Evolutionary conservation across 2,329 filamentous ascomycete genomes (phyloP).

Genomic region (Gnomoniopsis sp.): DNA sequence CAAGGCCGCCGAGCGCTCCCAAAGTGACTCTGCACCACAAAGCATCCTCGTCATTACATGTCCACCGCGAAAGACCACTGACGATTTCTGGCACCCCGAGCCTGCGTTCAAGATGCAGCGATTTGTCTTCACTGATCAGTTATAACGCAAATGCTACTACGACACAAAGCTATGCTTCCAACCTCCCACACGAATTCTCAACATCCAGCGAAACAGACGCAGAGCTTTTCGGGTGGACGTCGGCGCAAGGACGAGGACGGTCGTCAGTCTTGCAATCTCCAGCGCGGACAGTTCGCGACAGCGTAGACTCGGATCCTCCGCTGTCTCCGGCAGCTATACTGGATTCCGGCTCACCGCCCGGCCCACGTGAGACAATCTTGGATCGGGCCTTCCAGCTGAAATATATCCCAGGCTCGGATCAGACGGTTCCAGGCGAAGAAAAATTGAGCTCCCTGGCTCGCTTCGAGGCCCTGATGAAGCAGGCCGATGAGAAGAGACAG

Average conservation of each 20-base stretch:
- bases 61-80: conserved; percentile 47
- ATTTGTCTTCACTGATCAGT: conserved; percentile 57
- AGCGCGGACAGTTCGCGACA: conserved; percentile 46
- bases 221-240: conserved; percentile 55
- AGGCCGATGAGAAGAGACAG: conserved; percentile 50
- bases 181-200: conserved; percentile 53
- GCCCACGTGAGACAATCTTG: conserved; percentile 61
- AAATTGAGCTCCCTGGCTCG: conserved; percentile 62
- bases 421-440: conserved; percentile 52
- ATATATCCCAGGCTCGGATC: conserved; percentile 59
- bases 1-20: conserved; percentile 40
- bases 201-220: conserved; percentile 51
- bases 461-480: conserved; percentile 64
- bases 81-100: conserved; percentile 59
- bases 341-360: conserved; percentile 48
- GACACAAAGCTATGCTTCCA: conserved; percentile 47
- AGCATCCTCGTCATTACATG: conserved; percentile 44
- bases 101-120: conserved; percentile 59
- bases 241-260: conserved; percentile 56
- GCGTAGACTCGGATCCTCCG: conserved; percentile 48
- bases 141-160: conserved; percentile 37
- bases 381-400: conserved; percentile 63
- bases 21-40: conserved; percentile 43
- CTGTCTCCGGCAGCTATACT: conserved; percentile 30
- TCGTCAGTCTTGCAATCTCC: conserved; percentile 58